Conservation (phyloP, 2,329 filamentous ascomycete genomes). For the Paramyrothecium roridum region DNA sequence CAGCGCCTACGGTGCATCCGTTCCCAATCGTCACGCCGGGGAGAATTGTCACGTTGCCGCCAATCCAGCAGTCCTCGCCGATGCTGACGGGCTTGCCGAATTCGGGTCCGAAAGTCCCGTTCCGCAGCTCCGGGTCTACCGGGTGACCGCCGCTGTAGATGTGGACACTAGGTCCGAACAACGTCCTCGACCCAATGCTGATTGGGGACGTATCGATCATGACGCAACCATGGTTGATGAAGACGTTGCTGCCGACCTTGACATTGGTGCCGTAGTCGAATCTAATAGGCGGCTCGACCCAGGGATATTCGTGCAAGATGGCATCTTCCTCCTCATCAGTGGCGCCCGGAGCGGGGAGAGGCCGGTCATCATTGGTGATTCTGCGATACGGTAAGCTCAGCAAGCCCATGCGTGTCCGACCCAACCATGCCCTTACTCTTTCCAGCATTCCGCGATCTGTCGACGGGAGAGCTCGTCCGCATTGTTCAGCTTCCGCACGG, state of each 20-base stretch:
- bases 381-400: slow-evolving; percentile 34
- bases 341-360: slow-evolving; percentile 57
- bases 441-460: slow-evolving; percentile 63
- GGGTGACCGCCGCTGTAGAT: slow-evolving; percentile 77
- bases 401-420: background rate
- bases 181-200: slow-evolving; percentile 70
- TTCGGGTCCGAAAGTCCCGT: slow-evolving; percentile 75
- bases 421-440: slow-evolving; percentile 53
- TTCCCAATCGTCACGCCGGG: slow-evolving; percentile 76
- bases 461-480: slow-evolving; percentile 59
- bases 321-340: slow-evolving; percentile 62
- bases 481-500: slow-evolving; percentile 62
- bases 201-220: slow-evolving; percentile 77
- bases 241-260: slow-evolving; percentile 62
- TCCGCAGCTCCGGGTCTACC: slow-evolving; percentile 68
- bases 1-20: slow-evolving; percentile 73
- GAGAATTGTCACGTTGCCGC: slow-evolving; percentile 67
- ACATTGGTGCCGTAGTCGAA: slow-evolving; percentile 80
- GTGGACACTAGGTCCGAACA: slow-evolving; percentile 75
- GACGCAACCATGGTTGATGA: slow-evolving; percentile 70
- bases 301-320: slow-evolving; percentile 62
- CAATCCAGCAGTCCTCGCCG: slow-evolving; percentile 80
- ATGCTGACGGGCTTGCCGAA: slow-evolving; percentile 69
- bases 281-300: slow-evolving; percentile 66
- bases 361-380: slow-evolving; percentile 57